phyloP scores from a whole-genome alignment of 2,329 filamentous ascomycete genomes.

The Sarocladiaceae sp. region DNA sequence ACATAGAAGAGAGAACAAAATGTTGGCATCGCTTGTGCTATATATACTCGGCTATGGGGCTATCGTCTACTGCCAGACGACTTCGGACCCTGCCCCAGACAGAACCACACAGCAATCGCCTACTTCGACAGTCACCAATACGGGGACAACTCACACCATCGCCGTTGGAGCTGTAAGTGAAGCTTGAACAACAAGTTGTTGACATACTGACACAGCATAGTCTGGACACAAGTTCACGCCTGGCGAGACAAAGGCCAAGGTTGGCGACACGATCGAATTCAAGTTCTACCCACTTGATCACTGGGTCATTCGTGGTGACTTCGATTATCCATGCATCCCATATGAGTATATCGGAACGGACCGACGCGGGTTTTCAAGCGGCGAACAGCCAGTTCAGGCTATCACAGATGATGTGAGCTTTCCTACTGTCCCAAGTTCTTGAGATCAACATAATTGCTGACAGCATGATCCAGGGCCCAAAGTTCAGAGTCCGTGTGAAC shows the following conservation, averaged over 20 bases:
- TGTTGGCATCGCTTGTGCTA: background rate
- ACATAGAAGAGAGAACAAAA: background rate
- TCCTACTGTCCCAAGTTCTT: background rate
- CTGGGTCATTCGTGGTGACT: constrained; percentile 59
- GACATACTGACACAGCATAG: constrained; percentile 10
- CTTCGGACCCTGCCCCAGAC: background rate
- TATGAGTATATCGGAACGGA: constrained; percentile 49
- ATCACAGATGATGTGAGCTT: constrained; percentile 40
- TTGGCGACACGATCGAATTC: constrained; percentile 52
- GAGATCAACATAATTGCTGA: background rate
- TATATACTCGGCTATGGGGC: background rate
- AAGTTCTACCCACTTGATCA: constrained; percentile 61
- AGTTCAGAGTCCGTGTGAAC: constrained; percentile 46
- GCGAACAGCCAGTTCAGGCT: constrained; percentile 39
- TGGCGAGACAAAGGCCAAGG: constrained; percentile 22
- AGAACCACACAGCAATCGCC: background rate
- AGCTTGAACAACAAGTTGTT: background rate
- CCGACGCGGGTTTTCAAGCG: constrained; percentile 50
- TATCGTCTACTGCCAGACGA: background rate
- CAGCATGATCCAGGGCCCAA: constrained; percentile 31
- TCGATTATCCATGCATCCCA: constrained; percentile 57
- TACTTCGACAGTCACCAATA: background rate
- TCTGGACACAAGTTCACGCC: constrained; percentile 28
- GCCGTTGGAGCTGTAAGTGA: constrained; percentile 14
- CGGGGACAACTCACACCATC: constrained; percentile 13